Base-by-base conservation (phyloP, 331 rosid species). In the Dryas integrifolia region DNA sequence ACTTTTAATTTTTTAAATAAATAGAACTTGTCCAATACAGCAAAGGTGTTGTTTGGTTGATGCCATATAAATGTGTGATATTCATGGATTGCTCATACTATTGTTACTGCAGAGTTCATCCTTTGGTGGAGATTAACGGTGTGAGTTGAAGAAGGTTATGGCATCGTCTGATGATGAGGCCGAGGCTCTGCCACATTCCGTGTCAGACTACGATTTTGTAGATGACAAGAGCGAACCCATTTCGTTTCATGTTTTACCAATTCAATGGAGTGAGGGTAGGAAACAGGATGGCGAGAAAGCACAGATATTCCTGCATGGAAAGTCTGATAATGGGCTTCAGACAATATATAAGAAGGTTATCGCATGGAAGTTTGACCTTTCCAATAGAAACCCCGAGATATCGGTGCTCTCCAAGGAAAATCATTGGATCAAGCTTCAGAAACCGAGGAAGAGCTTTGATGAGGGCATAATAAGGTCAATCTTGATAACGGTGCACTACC, bases 101-200 rank as follows among this genome's bases (percentile, higher is more conserved):
- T n/a, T 16, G 16, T 53, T 53, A 44, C 1, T 44, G 48, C 48
- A 49, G 18, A 7, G 35, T 18, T 55, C 14, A 55, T 55, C 15
- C 10, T 13, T 30, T 13, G 7, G 59, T 69, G 52, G 40, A 7
- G 6, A 40, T 38, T 65, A 6, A 0, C 8, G 41, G n/a, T 58
- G 52, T 0, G 50, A 56, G 74, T 18, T 55, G 50, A 11, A 53
- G 24, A 1, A 18, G 73, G 55, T 2, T n/a, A 88, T 90, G 93
- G 85, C 84, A 26, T 81, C 87, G 5, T 86, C 84, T 0, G 96
- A 86, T 48, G 91, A 90, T 71, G 96, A 90, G 83, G 88, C 86
- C 13, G 90, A 88, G 83, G 82, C 84, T 69, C 57, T 73, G 41
- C 84, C 87, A 16, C 62, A 55, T 12, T 69, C 55, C 26, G 83